Evolutionary conservation across 257 asterid genomes (phyloP).

Genomic region (Forsythia suspensa): DNA sequence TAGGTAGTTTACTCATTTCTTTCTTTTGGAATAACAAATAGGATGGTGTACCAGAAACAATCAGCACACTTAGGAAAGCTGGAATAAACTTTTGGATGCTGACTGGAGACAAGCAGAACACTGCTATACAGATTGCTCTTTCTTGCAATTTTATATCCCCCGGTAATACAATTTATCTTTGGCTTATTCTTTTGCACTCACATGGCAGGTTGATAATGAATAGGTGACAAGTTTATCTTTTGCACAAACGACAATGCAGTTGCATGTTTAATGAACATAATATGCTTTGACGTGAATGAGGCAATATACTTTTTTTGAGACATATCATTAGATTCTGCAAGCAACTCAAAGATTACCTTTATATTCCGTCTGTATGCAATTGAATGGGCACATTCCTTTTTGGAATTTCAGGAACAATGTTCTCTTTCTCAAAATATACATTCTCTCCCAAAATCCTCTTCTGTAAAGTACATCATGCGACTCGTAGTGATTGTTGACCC

Average conservation of each 20-base stretch:
- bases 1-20: slow-evolving; percentile 20
- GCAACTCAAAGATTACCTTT: background rate
- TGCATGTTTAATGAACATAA: background rate
- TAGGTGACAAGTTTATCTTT: background rate
- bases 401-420: background rate
- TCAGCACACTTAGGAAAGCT: slow-evolving; percentile 83
- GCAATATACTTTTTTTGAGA: background rate
- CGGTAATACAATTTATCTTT: slow-evolving; percentile 42
- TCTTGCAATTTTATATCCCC: slow-evolving; percentile 97
- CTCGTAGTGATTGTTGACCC: background rate
- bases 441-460: background rate
- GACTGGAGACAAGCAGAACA: slow-evolving; percentile 96
- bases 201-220: background rate
- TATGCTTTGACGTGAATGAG: background rate
- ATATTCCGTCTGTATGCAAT: background rate
- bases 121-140: slow-evolving; percentile 96
- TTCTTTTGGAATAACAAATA: slow-evolving; percentile 29
- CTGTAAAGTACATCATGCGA: background rate
- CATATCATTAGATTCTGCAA: background rate
- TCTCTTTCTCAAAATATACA: background rate
- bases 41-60: slow-evolving; percentile 99
- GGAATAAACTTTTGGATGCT: slow-evolving; percentile 99
- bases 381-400: background rate
- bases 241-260: background rate
- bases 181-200: slow-evolving; percentile 1